Conservation (phyloP, 495 filamentous ascomycete genomes). For the Hypoxylon fragiforme region DNA sequence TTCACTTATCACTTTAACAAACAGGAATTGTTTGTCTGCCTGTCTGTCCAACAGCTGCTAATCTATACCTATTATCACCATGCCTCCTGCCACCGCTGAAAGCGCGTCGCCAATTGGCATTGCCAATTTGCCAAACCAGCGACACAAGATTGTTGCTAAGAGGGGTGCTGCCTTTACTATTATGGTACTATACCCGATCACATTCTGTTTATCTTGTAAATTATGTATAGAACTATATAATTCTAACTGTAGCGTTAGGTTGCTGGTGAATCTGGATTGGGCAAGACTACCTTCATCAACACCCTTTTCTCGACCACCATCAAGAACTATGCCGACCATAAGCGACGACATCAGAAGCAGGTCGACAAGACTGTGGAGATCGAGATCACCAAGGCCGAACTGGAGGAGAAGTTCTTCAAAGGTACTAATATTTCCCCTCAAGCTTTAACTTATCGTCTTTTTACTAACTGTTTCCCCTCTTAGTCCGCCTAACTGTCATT, state of each 20-base stretch:
- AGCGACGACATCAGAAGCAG: constrained; percentile 97
- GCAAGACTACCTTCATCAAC: constrained; percentile 99
- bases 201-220: not conserved
- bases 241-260: constrained; percentile 61
- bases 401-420: constrained; percentile 99
- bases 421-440: constrained; percentile 56
- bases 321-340: constrained; percentile 99
- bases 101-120: constrained; percentile 96
- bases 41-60: constrained; percentile 9
- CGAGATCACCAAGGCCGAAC: constrained; percentile 98
- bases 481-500: constrained; percentile 97
- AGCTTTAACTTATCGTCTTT: not conserved
- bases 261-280: constrained; percentile 96
- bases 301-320: constrained; percentile 99
- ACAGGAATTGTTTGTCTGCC: constrained; percentile 33
- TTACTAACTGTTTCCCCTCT: constrained; percentile 22
- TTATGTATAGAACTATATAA: constrained; percentile 39
- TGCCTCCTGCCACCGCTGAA: constrained; percentile 77
- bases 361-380: constrained; percentile 99
- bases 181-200: constrained; percentile 66
- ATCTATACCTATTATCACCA: constrained; percentile 47
- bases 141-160: constrained; percentile 99
- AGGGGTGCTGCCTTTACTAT: constrained; percentile 98
- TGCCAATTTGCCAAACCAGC: constrained; percentile 98
- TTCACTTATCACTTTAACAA: constrained; percentile 11